Evolutionary conservation across 2,329 filamentous ascomycete species (phyloP), one percentile per base, ranked within the genome.

Genomic region (Knoxdaviesia proteae): DNA sequence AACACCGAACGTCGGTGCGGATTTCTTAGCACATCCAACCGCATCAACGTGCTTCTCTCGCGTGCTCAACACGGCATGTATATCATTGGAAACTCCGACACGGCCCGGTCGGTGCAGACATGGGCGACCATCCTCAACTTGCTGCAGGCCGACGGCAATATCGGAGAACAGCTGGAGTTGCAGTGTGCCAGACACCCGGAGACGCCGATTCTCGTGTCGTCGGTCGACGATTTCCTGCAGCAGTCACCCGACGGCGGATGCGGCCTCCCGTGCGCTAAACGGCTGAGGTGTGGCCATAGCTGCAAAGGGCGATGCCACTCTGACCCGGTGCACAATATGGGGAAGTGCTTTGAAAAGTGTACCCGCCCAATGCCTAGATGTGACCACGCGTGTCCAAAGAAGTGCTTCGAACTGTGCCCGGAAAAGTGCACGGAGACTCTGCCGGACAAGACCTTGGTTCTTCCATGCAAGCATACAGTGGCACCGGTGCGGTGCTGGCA

Each of bases 171-270:
- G 0, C 55, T 83, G 0, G 71, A 71, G 0, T 62, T 80, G 0
- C 55, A 59, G 6, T 83, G 78, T 45, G 64, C 75, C 46, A 64
- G 65, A 11, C 79, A 83, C 49, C 69, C 69, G 0, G 54, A 69
- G 0, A 63, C 53, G 11, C 61, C 47, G 0, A 59, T 62, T 0
- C 34, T 74, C 0, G 49, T 84, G 0, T 10, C 30, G 32, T 37
- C 33, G 5, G 64, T 68, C 0, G 53, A 64, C 0, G 71, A 82
- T 37, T 86, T 86, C 50, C 68, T 74, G 3, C 52, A 46, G 0
- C 55, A 68, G 11, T 79, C 71, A 36, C 80, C 80, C 0, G 77
- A 86, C 51, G 80, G 81, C 5, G 81, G 81, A 0, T 86, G 80
- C 47, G 20, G 20, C 20, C 20, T 20, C 20, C 20, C 20, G 20